Percentiles rank a stretch among this genome's conserved stretches.
phyloP scores from a whole-genome alignment of 2,329 filamentous ascomycete species.

The Byssochlamys sp. region DNA sequence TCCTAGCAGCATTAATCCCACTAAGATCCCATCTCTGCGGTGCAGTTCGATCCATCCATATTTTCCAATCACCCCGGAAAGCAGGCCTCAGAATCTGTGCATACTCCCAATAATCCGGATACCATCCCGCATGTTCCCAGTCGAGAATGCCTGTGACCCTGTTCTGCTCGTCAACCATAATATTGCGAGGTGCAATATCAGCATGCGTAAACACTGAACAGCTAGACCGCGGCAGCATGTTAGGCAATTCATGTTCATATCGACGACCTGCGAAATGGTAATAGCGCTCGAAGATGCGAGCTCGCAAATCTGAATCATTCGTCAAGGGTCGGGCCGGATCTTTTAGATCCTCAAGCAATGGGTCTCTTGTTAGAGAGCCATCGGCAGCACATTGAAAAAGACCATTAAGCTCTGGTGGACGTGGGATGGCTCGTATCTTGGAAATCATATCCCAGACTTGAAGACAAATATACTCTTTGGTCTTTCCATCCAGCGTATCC shows the following conservation, averaged over 20 bases:
- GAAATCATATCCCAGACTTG: conserved; percentile 13
- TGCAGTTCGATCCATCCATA: conserved; percentile 20
- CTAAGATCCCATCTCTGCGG: conserved; percentile 19
- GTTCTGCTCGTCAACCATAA: conserved; percentile 15
- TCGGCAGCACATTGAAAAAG: conserved; percentile 16
- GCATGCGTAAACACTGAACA: conserved; percentile 23
- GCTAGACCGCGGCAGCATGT: conserved; percentile 16
- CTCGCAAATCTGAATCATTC: conserved; percentile 13
- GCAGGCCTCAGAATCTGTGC: conserved; percentile 20
- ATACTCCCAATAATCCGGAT: conserved; percentile 36
- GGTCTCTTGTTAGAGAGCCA: conserved; percentile 12
- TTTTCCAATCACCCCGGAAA: conserved; percentile 15
- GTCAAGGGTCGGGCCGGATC: conserved; percentile 10
- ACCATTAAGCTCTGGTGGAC: conserved; percentile 7
- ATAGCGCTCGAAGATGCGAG: conserved; percentile 18
- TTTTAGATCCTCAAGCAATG: conserved; percentile 10
- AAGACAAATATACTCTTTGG: conserved; percentile 10
- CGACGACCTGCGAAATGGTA: conserved; percentile 12
- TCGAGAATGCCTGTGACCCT: conserved; percentile 28
- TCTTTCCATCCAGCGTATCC: background rate
- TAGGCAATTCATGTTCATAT: conserved; percentile 11
- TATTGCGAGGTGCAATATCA: conserved; percentile 17
- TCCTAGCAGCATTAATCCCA: conserved; percentile 16
- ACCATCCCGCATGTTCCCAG: conserved; percentile 35
- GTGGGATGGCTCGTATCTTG: conserved; percentile 10